These are phyloP conservation scores for Boechera stricta DNA, from an alignment of 345 rosid species.

Conservation along the genomic window DNA sequence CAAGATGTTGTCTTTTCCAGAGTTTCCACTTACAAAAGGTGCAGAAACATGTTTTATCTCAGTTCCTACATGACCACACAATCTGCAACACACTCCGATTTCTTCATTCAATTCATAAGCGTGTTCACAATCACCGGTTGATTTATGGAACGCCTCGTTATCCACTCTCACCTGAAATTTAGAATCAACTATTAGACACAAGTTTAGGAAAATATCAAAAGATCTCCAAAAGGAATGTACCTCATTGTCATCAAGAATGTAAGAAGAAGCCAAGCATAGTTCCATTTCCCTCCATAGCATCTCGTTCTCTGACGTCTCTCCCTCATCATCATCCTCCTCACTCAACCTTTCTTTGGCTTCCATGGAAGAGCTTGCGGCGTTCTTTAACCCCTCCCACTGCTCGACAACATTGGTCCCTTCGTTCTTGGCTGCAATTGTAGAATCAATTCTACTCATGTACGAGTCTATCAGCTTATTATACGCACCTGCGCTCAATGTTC, in stretches of 20 bases:
- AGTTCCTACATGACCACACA: slow-evolving; percentile 72
- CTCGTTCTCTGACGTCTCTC: slow-evolving; percentile 64
- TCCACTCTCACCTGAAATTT: slow-evolving; percentile 55
- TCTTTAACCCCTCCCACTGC: slow-evolving; percentile 70
- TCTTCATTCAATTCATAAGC: slow-evolving; percentile 71
- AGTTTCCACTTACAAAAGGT: slow-evolving; percentile 72
- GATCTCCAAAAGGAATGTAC: slow-evolving; percentile 37
- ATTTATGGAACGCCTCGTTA: slow-evolving; percentile 47
- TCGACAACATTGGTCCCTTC: slow-evolving; percentile 56
- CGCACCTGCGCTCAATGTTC: slow-evolving; percentile 69
- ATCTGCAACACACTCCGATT: slow-evolving; percentile 67
- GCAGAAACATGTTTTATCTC: slow-evolving; percentile 80
- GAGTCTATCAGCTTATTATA: slow-evolving; percentile 71
- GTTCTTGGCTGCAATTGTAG: slow-evolving; percentile 54
- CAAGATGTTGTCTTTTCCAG: not conserved
- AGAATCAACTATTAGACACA: slow-evolving; percentile 1
- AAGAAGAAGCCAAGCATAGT: slow-evolving; percentile 69
- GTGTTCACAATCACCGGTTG: slow-evolving; percentile 61
- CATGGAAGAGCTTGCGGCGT: slow-evolving; percentile 43
- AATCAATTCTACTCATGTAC: slow-evolving; percentile 76
- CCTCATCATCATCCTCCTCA: slow-evolving; percentile 56
- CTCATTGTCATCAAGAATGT: slow-evolving; percentile 77
- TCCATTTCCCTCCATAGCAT: slow-evolving; percentile 94
- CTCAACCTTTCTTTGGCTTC: slow-evolving; percentile 44
- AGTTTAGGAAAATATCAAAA: slow-evolving; percentile 9